phyloP scores from a whole-genome alignment of 169 alveolate genomes.

The Cryptosporidium sp. region DNA sequence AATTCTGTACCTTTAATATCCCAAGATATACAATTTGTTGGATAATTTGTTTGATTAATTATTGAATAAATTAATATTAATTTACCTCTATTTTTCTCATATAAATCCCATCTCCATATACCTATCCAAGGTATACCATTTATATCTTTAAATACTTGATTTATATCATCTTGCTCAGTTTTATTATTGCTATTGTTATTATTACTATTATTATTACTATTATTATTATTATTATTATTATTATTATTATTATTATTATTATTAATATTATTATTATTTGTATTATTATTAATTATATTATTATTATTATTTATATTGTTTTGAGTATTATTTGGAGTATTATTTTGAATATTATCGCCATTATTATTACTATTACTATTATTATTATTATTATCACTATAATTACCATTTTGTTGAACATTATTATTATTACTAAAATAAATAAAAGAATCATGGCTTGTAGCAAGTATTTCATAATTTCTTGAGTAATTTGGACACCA shows the following conservation, averaged over 20 bases:
- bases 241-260: too few relatives aligned
- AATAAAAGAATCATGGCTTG: slow-evolving; percentile 24
- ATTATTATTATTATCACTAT: not conserved
- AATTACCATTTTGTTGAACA: not conserved
- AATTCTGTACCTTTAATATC: slow-evolving; percentile 67
- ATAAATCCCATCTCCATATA: slow-evolving; percentile 63
- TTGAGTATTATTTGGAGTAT: too few relatives aligned
- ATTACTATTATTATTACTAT: slow-evolving; percentile 9
- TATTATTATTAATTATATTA: too few relatives aligned
- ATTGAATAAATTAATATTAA: slow-evolving; percentile 26
- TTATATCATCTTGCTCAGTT: not conserved
- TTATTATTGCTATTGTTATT: not conserved
- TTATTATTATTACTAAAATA: not conserved
- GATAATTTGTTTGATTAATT: slow-evolving; percentile 17
- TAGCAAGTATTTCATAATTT: slow-evolving; percentile 59
- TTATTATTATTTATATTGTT: too few relatives aligned
- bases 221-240: too few relatives aligned
- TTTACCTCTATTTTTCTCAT: slow-evolving; percentile 2
- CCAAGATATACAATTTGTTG: slow-evolving; percentile 49
- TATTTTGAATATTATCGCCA: not conserved
- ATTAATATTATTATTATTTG: too few relatives aligned
- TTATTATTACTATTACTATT: slow-evolving; percentile 1
- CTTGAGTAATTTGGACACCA: slow-evolving; percentile 75
- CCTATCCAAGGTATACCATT: slow-evolving; percentile 70
- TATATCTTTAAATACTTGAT: not conserved